These are phyloP conservation scores for Oryza rufipogon DNA, from an alignment of 176 grass and related monocot species.

Conservation along the genomic window DNA sequence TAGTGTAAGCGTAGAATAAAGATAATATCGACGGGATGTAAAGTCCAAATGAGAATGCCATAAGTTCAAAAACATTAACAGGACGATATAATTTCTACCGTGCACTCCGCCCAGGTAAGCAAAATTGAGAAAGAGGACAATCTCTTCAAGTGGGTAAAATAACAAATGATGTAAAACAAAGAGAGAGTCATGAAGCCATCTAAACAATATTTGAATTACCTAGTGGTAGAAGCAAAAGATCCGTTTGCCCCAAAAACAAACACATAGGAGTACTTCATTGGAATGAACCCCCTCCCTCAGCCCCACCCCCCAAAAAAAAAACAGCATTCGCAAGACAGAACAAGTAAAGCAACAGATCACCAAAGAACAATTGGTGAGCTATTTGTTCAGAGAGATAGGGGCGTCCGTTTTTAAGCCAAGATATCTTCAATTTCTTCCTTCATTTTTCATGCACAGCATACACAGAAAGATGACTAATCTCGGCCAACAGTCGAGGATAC, in stretches of 20 bases:
- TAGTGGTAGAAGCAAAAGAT: neutral
- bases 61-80: neutral
- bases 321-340: neutral
- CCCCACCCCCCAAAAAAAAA: neutral
- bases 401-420: conserved; percentile 28
- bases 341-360: neutral
- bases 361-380: neutral
- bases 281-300: neutral
- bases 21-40: too few relatives aligned
- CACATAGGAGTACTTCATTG: neutral
- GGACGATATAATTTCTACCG: neutral
- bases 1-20: neutral
- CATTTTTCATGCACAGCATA: conserved; percentile 54
- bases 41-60: neutral
- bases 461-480: conserved; percentile 58
- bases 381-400: neutral
- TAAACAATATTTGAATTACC: neutral
- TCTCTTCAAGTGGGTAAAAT: neutral
- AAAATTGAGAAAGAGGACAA: neutral
- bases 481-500: conserved; percentile 59
- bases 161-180: neutral
- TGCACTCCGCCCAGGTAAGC: too few relatives aligned
- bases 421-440: conserved; percentile 38
- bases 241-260: neutral
- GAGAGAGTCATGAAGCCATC: neutral